Conservation (phyloP, 169 alveolate genomes). For the Eimeria praecox region DNA sequence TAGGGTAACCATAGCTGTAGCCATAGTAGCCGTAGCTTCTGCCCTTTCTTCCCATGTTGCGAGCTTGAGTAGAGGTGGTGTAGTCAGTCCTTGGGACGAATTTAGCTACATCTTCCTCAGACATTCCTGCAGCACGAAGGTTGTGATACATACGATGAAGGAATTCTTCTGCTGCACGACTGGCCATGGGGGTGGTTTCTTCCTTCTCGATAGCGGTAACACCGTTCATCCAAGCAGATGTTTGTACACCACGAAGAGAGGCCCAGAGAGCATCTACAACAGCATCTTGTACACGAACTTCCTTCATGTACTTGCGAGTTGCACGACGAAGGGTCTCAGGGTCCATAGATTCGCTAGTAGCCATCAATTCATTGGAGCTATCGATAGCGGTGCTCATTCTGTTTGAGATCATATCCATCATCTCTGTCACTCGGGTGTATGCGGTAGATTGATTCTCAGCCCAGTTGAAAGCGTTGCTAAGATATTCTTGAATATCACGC, state of each 20-base stretch:
- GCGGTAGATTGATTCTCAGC: conserved; percentile 48
- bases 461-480: conserved; percentile 40
- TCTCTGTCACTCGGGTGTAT: conserved; percentile 10
- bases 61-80: neutral
- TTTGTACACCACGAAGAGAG: conserved; percentile 50
- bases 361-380: conserved; percentile 47
- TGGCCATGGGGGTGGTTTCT: neutral
- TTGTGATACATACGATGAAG: conserved; percentile 44
- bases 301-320: conserved; percentile 50
- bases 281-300: conserved; percentile 44
- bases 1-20: conserved; percentile 8
- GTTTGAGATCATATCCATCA: conserved; percentile 61
- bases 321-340: conserved; percentile 55
- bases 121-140: conserved; percentile 45
- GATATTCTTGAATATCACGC: conserved; percentile 19
- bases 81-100: conserved; percentile 29
- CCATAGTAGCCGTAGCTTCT: neutral
- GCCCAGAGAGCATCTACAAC: conserved; percentile 53
- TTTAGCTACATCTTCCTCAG: conserved; percentile 40
- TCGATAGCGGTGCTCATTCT: conserved; percentile 40
- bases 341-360: conserved; percentile 44
- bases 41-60: conserved; percentile 63
- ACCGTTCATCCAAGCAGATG: conserved; percentile 4
- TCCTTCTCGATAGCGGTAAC: conserved; percentile 15
- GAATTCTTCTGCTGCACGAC: conserved; percentile 24